Base-by-base conservation (phyloP, 2,329 filamentous ascomycete species). In the Aureobasidium sp. region DNA sequence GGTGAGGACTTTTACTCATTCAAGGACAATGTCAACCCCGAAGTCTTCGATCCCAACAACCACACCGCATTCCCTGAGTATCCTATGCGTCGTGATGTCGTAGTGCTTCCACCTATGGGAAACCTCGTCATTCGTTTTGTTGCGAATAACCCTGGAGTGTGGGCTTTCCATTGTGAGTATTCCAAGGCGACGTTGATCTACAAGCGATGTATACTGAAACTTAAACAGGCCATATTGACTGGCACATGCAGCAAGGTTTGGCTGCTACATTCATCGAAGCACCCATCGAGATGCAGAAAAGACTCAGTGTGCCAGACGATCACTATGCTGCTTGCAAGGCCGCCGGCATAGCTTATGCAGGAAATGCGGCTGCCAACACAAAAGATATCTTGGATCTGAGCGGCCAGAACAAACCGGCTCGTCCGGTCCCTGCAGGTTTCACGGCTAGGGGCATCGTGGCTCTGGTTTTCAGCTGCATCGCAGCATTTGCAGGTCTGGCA, bases 301-400 rank as follows among this genome's bases (percentile, higher is more conserved):
- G 73, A 0, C 67, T 87, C 39, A 76, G 74, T 0, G 82, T 95
- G 22, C 89, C 89, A 0, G 70, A 79, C 31, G 80, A 86, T 63
- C 85, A 88, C 67, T 75, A 80, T 45, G 81, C 82, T 7, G 82
- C 76, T 3, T 93, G 89, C 70, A 74, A 75, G 5, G 81, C 78
- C 0, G 77, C 71, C 0, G 75, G 76, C 7, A 73, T 84, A 0
- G 79, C 83, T 0, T 81, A 76, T 0, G 68, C 70, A 3, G 90
- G 90, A 4, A 94, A 94, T 68, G 90, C 90, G 0, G 90, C 89
- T 0, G 90, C 81, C 0, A 91, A 91, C 69, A 86, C 83, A 0
- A 71, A 74, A 0, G 74, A 93, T 66, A 75, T 84, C 9, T 74
- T 89, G 0, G 83, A 94, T 65, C 75, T 91, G 1, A 74, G 71